Evolutionary conservation across 805 yeast species (phyloP).

Genomic region (Candida taoyuanica): DNA sequence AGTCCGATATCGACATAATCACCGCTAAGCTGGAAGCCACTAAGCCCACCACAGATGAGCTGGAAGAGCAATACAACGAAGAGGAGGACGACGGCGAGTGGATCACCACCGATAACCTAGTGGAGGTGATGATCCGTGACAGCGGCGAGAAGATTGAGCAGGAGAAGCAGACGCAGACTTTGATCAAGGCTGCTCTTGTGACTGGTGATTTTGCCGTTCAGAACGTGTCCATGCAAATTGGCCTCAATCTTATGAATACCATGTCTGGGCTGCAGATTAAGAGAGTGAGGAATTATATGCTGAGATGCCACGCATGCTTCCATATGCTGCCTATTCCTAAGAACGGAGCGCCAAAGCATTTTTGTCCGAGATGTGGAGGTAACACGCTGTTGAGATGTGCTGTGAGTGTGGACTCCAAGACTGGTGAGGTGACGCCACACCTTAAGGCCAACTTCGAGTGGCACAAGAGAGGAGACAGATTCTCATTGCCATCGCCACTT

Average conservation of each 20-base stretch:
- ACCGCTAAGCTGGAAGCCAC: constrained; percentile 23
- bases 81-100: constrained; percentile 82
- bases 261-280: constrained; percentile 81
- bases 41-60: constrained; percentile 11
- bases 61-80: constrained; percentile 38
- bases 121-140: constrained; percentile 65
- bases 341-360: constrained; percentile 72
- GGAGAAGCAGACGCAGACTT: constrained; percentile 26
- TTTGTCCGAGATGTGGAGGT: constrained; percentile 96
- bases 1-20: too few relatives aligned
- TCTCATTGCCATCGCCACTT: constrained; percentile 81
- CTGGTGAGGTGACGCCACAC: constrained; percentile 85
- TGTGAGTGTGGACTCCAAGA: constrained; percentile 70
- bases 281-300: constrained; percentile 85
- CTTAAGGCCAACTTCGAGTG: constrained; percentile 89
- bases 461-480: constrained; percentile 83
- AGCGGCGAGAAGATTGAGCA: constrained; percentile 53
- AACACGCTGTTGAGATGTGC: constrained; percentile 86
- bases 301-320: constrained; percentile 97
- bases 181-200: constrained; percentile 73
- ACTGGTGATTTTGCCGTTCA: constrained; percentile 98
- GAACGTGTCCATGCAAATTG: constrained; percentile 88
- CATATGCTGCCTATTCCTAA: constrained; percentile 72
- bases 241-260: constrained; percentile 79
- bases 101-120: constrained; percentile 87